Conservation (phyloP, 768 basidiomycete genomes). For the Leccinum disarticulatum region DNA sequence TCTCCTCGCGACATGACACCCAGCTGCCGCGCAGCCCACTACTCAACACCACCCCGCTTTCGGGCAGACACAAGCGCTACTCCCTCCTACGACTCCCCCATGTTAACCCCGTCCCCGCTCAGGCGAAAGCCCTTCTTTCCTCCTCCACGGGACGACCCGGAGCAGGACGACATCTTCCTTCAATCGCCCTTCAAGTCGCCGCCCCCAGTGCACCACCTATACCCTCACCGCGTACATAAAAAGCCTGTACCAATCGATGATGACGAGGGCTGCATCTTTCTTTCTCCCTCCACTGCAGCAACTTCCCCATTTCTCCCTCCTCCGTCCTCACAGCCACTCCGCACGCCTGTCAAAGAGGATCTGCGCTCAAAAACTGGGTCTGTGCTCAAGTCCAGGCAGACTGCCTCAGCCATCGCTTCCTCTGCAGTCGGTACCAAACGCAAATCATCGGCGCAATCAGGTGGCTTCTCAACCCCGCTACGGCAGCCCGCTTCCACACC, state of each 20-base stretch:
- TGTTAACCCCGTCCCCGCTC: slow-evolving; percentile 66
- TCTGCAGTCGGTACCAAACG: slow-evolving; percentile 61
- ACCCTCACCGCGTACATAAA: slow-evolving; percentile 42
- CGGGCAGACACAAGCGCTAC: slow-evolving; percentile 20
- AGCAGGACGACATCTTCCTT: slow-evolving; percentile 53
- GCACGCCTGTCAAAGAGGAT: slow-evolving; percentile 60
- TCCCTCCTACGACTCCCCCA: slow-evolving; percentile 51
- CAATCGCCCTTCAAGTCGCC: slow-evolving; percentile 53
- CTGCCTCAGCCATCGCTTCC: slow-evolving; percentile 27
- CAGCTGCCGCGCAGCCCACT: slow-evolving; percentile 32
- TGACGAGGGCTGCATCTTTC: slow-evolving; percentile 58
- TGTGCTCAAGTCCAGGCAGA: slow-evolving; percentile 37
- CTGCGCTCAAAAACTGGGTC: slow-evolving; percentile 41
- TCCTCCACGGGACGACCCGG: slow-evolving; percentile 25
- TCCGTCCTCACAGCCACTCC: slow-evolving; percentile 49
- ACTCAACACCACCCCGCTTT: slow-evolving; percentile 37
- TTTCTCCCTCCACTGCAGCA: slow-evolving; percentile 44
- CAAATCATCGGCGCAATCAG: slow-evolving; percentile 49
- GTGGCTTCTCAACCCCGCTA: slow-evolving; percentile 57
- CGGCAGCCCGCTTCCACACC: slow-evolving; percentile 46
- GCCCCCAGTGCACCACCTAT: slow-evolving; percentile 43
- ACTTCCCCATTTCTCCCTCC: slow-evolving; percentile 44
- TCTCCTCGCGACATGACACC: slow-evolving; percentile 36
- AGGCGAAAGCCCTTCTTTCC: slow-evolving; percentile 45
- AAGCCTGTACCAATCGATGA: slow-evolving; percentile 42